These are phyloP conservation scores for Ganoderma boninense DNA, from an alignment of 1,284 basidiomycete genomes.

Conservation along the genomic window DNA sequence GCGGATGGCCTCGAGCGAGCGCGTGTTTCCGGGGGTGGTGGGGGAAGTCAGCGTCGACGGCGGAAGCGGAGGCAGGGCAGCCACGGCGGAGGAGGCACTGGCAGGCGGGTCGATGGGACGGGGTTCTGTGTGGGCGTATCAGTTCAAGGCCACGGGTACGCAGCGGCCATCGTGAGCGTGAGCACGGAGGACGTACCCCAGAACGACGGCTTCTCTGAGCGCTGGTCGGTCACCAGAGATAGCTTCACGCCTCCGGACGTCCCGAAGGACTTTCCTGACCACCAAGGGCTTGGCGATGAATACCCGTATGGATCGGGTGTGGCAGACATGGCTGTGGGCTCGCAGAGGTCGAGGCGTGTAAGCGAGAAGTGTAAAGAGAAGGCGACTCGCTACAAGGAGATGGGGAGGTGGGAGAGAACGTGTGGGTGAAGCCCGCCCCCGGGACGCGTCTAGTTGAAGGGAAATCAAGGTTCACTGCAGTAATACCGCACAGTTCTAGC, in stretches of 20 bases:
- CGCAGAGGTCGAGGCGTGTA: background rate
- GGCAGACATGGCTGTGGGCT: no score
- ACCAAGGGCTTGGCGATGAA: background rate
- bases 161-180: no score
- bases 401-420: no score
- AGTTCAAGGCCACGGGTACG: background rate
- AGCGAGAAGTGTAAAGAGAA: background rate
- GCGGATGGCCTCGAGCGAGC: background rate
- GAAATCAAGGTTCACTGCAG: no score
- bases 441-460: no score
- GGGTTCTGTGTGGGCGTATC: background rate
- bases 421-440: no score
- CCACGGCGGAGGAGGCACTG: background rate
- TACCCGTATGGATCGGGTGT: background rate
- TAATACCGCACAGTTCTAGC: no score
- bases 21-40: background rate
- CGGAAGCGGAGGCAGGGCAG: background rate
- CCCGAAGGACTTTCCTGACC: background rate
- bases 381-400: no score
- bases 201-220: conserved; percentile 4
- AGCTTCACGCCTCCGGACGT: conserved; percentile 12
- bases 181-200: conserved; percentile 5
- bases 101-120: background rate
- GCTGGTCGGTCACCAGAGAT: conserved; percentile 4
- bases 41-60: background rate